A percentile compares a stretch with the other conserved stretches of the same genome.
These are phyloP conservation scores for Amauroascus verrucosus DNA, from an alignment of 2,329 filamentous ascomycete species.

Conservation along the genomic window DNA sequence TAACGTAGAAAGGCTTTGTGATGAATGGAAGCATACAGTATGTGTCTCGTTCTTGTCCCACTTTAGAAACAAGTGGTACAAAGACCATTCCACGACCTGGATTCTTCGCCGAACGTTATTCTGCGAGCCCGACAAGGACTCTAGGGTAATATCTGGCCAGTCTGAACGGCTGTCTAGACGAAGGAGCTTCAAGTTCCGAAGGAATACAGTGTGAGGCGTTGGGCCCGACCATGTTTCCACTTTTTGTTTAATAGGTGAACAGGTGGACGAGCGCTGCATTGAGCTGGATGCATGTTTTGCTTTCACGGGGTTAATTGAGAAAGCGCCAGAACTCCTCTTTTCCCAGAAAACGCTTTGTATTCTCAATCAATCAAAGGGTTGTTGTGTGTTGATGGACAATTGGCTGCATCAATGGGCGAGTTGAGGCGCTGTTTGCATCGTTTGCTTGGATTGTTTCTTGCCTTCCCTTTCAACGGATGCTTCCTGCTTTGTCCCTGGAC, in stretches of 20 bases:
- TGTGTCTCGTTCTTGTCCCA: slow-evolving; percentile 71
- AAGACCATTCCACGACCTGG: slow-evolving; percentile 73
- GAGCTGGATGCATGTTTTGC: slow-evolving; percentile 10
- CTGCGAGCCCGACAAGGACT: slow-evolving; percentile 59
- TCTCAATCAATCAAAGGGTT: background rate
- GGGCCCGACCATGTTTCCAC: slow-evolving; percentile 33
- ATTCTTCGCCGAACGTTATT: slow-evolving; percentile 75
- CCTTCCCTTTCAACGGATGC: background rate
- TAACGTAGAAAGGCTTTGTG: background rate
- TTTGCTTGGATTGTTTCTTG: background rate
- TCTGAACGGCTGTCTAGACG: slow-evolving; percentile 65
- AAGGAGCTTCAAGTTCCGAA: slow-evolving; percentile 74
- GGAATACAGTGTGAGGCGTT: slow-evolving; percentile 55
- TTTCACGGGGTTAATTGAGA: background rate
- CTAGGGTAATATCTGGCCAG: slow-evolving; percentile 65
- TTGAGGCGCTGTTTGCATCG: background rate
- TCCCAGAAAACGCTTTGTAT: background rate
- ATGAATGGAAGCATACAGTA: slow-evolving; percentile 44
- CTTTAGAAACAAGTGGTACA: slow-evolving; percentile 76
- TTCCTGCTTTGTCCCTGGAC: background rate
- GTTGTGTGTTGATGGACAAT: background rate
- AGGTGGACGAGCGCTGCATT: slow-evolving; percentile 27
- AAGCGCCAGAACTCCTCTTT: background rate
- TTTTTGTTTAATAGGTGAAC: slow-evolving; percentile 22
- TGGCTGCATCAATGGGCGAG: background rate